A percentile compares a stretch with the other conserved stretches of the same genome.
Conservation (phyloP, 1,284 basidiomycete species). For the Testicularia cyperi region DNA sequence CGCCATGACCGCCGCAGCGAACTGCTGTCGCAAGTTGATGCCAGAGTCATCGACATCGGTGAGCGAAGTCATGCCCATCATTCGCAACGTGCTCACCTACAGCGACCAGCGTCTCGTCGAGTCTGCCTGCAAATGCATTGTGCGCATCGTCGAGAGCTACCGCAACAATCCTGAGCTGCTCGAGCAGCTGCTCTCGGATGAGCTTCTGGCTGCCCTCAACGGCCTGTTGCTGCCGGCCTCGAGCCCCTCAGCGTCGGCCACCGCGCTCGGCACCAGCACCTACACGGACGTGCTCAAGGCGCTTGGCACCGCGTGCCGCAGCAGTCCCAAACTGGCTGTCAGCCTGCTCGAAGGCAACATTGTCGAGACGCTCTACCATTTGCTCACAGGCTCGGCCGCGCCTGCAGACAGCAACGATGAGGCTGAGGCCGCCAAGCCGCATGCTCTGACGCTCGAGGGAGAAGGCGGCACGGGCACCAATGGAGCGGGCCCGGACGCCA, state of each 20-base stretch:
- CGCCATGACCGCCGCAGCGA: constrained; percentile 54
- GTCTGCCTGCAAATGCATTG: constrained; percentile 56
- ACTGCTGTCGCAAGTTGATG: constrained; percentile 55
- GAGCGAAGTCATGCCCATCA: constrained; percentile 51
- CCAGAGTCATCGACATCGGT: constrained; percentile 39
- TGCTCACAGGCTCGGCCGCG: constrained; percentile 55
- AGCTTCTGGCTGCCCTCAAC: constrained; percentile 45
- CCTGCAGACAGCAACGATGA: constrained; percentile 16
- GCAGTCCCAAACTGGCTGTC: constrained; percentile 46
- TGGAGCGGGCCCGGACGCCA: background rate
- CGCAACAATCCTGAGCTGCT: constrained; percentile 41
- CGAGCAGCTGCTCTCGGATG: constrained; percentile 43
- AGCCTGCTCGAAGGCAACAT: constrained; percentile 52
- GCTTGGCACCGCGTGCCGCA: constrained; percentile 46
- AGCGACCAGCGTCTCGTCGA: constrained; percentile 56
- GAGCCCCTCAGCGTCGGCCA: constrained; percentile 30
- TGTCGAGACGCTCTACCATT: constrained; percentile 53
- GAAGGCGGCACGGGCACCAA: too few relatives aligned
- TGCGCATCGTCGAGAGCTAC: constrained; percentile 50
- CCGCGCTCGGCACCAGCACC: constrained; percentile 36
- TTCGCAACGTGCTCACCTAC: constrained; percentile 53
- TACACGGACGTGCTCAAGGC: constrained; percentile 56
- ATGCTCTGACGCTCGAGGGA: constrained; percentile 30
- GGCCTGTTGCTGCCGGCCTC: constrained; percentile 45
- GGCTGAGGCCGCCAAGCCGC: constrained; percentile 8